phyloP scores from a whole-genome alignment of 2,329 filamentous ascomycete genomes.

The Cladophialophora exuberans region DNA sequence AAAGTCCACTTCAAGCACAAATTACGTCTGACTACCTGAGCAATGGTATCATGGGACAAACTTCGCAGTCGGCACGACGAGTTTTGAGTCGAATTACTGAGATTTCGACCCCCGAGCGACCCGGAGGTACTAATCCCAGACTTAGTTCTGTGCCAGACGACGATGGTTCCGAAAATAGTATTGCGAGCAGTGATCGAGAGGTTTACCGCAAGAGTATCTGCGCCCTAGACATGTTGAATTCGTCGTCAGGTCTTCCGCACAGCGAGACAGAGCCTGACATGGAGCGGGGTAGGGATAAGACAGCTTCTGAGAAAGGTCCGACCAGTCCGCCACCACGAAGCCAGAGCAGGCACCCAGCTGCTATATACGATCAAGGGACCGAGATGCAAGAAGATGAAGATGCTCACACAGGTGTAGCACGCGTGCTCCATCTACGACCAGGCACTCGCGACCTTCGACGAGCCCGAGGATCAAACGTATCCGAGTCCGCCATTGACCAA shows the following conservation, averaged over 20 bases:
- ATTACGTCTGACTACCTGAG: conserved; percentile 24
- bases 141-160: conserved; percentile 1
- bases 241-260: conserved; percentile 11
- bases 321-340: conserved; percentile 1
- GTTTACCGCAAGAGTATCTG: conserved; percentile 28
- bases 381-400: conserved; percentile 5
- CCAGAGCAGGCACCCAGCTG: not conserved
- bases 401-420: conserved; percentile 9
- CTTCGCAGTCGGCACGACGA: conserved; percentile 14
- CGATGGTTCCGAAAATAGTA: conserved; percentile 20
- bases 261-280: conserved; percentile 20
- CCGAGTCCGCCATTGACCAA: not conserved
- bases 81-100: conserved; percentile 30
- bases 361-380: not conserved
- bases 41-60: conserved; percentile 26
- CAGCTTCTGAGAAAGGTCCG: not conserved
- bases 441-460: conserved; percentile 17
- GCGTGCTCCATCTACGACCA: conserved; percentile 18
- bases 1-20: conserved; percentile 23
- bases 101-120: conserved; percentile 8
- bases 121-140: conserved; percentile 2
- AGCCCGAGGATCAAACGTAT: not conserved
- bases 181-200: conserved; percentile 30
- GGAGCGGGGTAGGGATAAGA: conserved; percentile 12
- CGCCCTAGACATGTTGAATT: conserved; percentile 27